Conservation (phyloP, 202 grass and related monocot species). For the Panicum virgatum region DNA sequence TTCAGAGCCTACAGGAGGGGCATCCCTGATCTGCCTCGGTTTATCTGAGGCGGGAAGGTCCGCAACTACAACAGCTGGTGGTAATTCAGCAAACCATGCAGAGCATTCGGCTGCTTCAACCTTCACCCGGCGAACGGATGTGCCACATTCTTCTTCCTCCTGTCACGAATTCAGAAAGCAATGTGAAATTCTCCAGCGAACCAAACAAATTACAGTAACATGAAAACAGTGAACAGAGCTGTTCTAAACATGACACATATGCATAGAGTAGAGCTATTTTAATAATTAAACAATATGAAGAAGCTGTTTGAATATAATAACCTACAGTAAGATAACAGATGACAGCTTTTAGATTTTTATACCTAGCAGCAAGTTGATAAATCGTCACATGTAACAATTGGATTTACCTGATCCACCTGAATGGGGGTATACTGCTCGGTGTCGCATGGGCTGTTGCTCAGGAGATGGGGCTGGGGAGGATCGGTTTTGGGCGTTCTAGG, state of each 20-base stretch:
- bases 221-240: not conserved
- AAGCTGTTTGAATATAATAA: not conserved
- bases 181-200: not conserved
- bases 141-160: constrained; percentile 12
- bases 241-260: not conserved
- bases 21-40: not conserved
- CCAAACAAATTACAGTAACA: not conserved
- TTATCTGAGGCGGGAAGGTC: constrained; percentile 16
- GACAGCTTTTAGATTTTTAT: not conserved
- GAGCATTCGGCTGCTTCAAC: constrained; percentile 21
- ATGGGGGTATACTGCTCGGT: constrained; percentile 24
- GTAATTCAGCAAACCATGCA: constrained; percentile 28
- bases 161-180: constrained; percentile 1
- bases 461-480: constrained; percentile 44
- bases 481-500: constrained; percentile 63
- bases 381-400: not conserved
- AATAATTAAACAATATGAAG: not conserved
- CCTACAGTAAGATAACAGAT: not conserved
- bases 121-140: not conserved
- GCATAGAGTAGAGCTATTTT: not conserved
- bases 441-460: constrained; percentile 35
- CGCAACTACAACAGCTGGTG: constrained; percentile 36
- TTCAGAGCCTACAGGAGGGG: not conserved
- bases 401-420: constrained; percentile 31
- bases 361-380: not conserved